Conservation (phyloP, 23 red algal genomes). For the Gracilaria gracilis region DNA sequence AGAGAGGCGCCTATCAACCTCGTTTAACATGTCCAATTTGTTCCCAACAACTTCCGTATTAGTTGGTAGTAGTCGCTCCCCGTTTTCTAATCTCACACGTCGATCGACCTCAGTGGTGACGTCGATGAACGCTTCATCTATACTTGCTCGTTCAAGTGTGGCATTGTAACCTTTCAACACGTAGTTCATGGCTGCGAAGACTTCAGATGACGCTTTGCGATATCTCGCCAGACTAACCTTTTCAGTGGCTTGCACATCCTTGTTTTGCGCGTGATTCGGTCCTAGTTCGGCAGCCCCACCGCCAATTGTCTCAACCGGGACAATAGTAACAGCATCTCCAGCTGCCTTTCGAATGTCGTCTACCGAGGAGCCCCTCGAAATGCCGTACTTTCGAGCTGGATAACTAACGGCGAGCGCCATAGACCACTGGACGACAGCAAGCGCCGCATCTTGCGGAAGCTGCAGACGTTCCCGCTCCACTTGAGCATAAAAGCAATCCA, state of each 20-base stretch:
- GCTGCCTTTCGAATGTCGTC: slow-evolving; percentile 70
- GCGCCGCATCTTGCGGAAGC: slow-evolving; percentile 61
- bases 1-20: slow-evolving; percentile 49
- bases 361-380: slow-evolving; percentile 68
- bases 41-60: slow-evolving; percentile 34
- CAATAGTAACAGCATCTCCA: slow-evolving; percentile 65
- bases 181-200: slow-evolving; percentile 70
- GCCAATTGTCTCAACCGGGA: slow-evolving; percentile 93
- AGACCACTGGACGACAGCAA: slow-evolving; percentile 92
- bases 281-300: neutral
- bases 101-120: slow-evolving; percentile 77
- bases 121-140: slow-evolving; percentile 98
- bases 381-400: slow-evolving; percentile 80
- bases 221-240: slow-evolving; percentile 91
- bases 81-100: neutral
- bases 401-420: slow-evolving; percentile 94
- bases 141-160: slow-evolving; percentile 73
- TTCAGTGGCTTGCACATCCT: slow-evolving; percentile 42
- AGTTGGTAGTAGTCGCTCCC: neutral
- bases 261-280: neutral
- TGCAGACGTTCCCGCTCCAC: slow-evolving; percentile 86
- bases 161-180: slow-evolving; percentile 37
- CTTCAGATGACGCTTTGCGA: slow-evolving; percentile 73
- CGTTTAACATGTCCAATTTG: slow-evolving; percentile 11
- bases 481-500: slow-evolving; percentile 97